Evolutionary conservation across 192 early-diverging fungal genomes (phyloP), one percentile per base, ranked within the genome.

Genomic region (Phlyctochytrium arcticum): DNA sequence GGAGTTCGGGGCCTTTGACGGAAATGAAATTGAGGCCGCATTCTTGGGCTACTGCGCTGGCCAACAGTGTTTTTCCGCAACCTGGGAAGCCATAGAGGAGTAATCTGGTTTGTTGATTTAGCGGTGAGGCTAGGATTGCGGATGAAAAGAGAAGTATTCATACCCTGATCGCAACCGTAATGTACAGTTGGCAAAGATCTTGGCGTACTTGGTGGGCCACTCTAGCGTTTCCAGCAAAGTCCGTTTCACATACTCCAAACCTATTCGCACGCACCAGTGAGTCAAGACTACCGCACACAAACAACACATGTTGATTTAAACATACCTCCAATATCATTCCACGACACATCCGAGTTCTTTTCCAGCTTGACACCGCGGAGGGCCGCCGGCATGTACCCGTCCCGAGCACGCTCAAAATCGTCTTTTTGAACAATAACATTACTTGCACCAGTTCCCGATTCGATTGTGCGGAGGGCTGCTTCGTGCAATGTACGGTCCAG

Each of bases 1-100:
- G 71, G 32, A 99, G 80, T 67, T 99, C 95, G 1, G 96, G 96
- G 9, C 96, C 96, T 71, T 99, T 99, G 65, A 94, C 92, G 49
- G 86, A 88, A 63, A 99, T 96, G 69, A 98, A 97, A 67, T 96
- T 96, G 33, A 99, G 70, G 9, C 95, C 95, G 60, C 94, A 99
- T 70, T 99, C 93, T 54, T 93, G 90, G 15, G 95, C 95, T 4
- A 96, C 91, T 0, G 96, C 95, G 4, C 90, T 92, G 2, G 96
- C 95, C 17, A 99, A 73, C 65, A 99, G 69, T 4, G 96, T 99
- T 65, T 99, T 99, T 26, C 96, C 96, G 75, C 96, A 99, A n/a
- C 96, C 96, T 4, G 96, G 95, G 60, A 89, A 96, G 5, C 96
- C 96, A 76, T 95, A 99, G 15, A 99, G 69, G 36, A 99, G 71